These are phyloP conservation scores for Chrysoporthe austroafricana DNA, from an alignment of 2,329 filamentous ascomycete genomes.

Conservation along the genomic window DNA sequence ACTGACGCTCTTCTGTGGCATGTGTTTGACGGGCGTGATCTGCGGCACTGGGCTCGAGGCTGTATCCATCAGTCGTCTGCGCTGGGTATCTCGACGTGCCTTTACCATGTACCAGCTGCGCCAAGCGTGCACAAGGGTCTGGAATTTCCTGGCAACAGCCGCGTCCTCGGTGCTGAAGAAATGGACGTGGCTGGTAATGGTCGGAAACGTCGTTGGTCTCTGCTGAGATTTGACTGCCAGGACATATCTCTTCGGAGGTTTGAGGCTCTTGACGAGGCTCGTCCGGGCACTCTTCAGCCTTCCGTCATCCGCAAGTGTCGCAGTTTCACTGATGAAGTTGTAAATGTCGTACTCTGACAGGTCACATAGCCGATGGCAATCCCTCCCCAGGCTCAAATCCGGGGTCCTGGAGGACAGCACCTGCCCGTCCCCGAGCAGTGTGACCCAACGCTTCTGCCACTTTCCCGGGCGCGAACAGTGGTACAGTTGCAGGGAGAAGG, in stretches of 20 bases:
- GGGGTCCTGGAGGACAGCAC: conserved; percentile 71
- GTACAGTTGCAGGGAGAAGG: conserved; percentile 73
- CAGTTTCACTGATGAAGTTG: conserved; percentile 57
- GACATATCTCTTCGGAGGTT: conserved; percentile 82
- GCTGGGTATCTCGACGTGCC: conserved; percentile 33
- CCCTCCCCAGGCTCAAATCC: conserved; percentile 65
- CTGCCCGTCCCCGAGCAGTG: conserved; percentile 74
- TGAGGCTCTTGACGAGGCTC: conserved; percentile 62
- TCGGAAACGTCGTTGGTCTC: conserved; percentile 81
- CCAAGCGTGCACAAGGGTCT: conserved; percentile 75
- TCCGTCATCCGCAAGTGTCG: background rate
- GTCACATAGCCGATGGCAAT: conserved; percentile 74
- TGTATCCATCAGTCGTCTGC: conserved; percentile 35
- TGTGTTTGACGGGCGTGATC: conserved; percentile 34
- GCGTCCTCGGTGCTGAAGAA: conserved; percentile 85
- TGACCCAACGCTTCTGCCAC: conserved; percentile 86
- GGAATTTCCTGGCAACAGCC: conserved; percentile 68
- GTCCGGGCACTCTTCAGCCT: conserved; percentile 36
- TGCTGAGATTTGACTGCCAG: conserved; percentile 92
- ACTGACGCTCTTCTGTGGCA: conserved; percentile 38
- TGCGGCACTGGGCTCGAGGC: conserved; percentile 35
- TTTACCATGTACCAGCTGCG: conserved; percentile 90
- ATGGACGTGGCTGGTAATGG: conserved; percentile 85
- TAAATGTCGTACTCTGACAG: conserved; percentile 94
- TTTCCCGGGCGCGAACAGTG: conserved; percentile 82